These are phyloP conservation scores for Agaricus subrufescens DNA, from an alignment of 768 basidiomycete species.

Conservation along the genomic window DNA sequence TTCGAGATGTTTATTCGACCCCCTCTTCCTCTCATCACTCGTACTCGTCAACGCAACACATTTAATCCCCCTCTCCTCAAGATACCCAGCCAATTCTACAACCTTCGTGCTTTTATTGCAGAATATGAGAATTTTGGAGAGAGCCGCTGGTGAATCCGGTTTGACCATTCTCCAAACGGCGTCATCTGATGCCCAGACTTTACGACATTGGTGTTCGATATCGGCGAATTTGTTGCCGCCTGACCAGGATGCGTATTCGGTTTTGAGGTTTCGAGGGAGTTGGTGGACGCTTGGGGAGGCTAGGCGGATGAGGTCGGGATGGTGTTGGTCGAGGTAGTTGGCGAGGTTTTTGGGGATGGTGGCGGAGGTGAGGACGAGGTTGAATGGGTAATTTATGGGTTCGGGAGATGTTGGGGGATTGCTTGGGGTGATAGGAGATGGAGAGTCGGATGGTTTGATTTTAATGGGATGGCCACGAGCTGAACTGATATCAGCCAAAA, in stretches of 20 bases:
- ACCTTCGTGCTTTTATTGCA: slow-evolving; percentile 75
- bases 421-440: slow-evolving; percentile 16
- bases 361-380: slow-evolving; percentile 78
- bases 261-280: slow-evolving; percentile 64
- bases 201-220: slow-evolving; percentile 67
- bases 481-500: slow-evolving; percentile 66
- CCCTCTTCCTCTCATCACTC: slow-evolving; percentile 52
- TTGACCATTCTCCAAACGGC: slow-evolving; percentile 17
- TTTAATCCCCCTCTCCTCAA: slow-evolving; percentile 57
- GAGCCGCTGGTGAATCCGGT: slow-evolving; percentile 18
- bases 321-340: slow-evolving; percentile 54
- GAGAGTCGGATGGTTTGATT: slow-evolving; percentile 15
- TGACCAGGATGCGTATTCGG: slow-evolving; percentile 71
- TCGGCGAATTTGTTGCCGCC: slow-evolving; percentile 81
- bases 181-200: slow-evolving; percentile 72
- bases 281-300: slow-evolving; percentile 78
- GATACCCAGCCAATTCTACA: slow-evolving; percentile 50
- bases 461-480: slow-evolving; percentile 51
- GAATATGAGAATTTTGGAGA: slow-evolving; percentile 77
- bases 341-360: slow-evolving; percentile 80
- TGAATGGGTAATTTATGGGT: slow-evolving; percentile 63
- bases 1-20: slow-evolving; percentile 72
- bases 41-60: slow-evolving; percentile 64
- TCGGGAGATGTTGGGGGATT: slow-evolving; percentile 11
- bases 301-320: slow-evolving; percentile 65